Percentiles rank a stretch among this genome's conserved stretches.
Evolutionary conservation across 2,329 filamentous ascomycete species (phyloP).

Genomic region (Colletotrichum viniferum): DNA sequence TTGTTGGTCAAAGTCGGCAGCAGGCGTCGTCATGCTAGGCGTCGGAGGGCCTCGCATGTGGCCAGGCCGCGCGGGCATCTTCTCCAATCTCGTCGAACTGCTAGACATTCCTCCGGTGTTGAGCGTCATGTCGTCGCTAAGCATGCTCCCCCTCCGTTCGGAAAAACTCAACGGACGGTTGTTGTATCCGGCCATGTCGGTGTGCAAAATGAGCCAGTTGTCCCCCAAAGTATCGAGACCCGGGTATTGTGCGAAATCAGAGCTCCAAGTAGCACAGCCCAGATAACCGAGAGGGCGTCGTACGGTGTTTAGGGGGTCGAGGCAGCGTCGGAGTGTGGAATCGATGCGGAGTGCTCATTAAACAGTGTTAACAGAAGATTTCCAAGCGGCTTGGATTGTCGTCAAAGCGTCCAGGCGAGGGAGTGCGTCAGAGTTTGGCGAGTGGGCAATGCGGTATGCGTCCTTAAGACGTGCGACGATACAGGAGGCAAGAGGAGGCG

Average conservation of each 20-base stretch:
- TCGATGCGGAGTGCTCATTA: slow-evolving; percentile 7
- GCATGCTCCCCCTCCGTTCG: slow-evolving; percentile 62
- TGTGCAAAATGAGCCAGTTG: background rate
- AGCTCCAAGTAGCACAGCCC: background rate
- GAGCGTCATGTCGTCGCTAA: slow-evolving; percentile 62
- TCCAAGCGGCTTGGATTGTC: background rate
- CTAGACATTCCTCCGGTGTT: slow-evolving; percentile 50
- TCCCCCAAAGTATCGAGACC: background rate
- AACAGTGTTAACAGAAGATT: background rate
- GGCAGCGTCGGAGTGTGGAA: background rate
- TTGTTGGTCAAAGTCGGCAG: slow-evolving; percentile 66
- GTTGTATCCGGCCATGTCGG: slow-evolving; percentile 46
- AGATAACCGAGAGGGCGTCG: background rate
- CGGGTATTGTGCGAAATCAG: background rate
- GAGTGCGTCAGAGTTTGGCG: background rate
- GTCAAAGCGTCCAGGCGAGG: background rate
- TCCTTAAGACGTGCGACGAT: background rate
- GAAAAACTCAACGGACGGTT: slow-evolving; percentile 62
- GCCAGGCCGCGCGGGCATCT: slow-evolving; percentile 52
- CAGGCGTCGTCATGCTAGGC: slow-evolving; percentile 69
- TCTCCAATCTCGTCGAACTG: slow-evolving; percentile 53
- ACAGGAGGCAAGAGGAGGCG: background rate
- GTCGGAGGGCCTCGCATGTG: slow-evolving; percentile 64
- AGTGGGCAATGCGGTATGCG: background rate
- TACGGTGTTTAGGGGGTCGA: background rate